Evolutionary conservation across 2,329 filamentous ascomycete species (phyloP).

Genomic region (Phaeophleospora eucalypticola): DNA sequence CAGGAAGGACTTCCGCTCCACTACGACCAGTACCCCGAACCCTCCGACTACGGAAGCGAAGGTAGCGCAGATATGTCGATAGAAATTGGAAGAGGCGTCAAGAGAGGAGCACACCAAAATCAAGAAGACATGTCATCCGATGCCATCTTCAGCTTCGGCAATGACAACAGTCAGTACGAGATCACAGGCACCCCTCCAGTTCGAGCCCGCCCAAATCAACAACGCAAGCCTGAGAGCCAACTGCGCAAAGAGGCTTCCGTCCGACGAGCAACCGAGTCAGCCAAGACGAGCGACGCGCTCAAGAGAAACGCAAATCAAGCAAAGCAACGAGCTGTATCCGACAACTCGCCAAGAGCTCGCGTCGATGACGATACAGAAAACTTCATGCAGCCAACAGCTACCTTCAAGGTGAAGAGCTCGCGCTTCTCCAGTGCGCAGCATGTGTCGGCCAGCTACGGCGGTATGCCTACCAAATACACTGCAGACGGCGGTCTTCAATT

Average conservation of each 20-base stretch:
- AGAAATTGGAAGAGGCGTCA: slow-evolving; percentile 53
- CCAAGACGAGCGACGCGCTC: slow-evolving; percentile 32
- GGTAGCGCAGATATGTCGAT: slow-evolving; percentile 48
- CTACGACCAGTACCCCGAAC: slow-evolving; percentile 20
- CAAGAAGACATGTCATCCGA: slow-evolving; percentile 46
- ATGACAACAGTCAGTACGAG: slow-evolving; percentile 47
- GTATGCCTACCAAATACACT: slow-evolving; percentile 19
- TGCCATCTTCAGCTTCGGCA: slow-evolving; percentile 46
- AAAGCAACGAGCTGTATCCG: slow-evolving; percentile 50
- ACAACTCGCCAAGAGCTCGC: slow-evolving; percentile 52
- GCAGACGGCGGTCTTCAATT: slow-evolving; percentile 13
- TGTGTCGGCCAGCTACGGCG: slow-evolving; percentile 17
- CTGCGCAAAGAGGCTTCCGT: slow-evolving; percentile 45
- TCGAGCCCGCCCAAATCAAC: slow-evolving; percentile 21
- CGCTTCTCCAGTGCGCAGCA: slow-evolving; percentile 46
- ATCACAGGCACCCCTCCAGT: slow-evolving; percentile 41
- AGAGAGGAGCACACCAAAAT: slow-evolving; percentile 36
- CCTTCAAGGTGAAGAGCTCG: slow-evolving; percentile 48
- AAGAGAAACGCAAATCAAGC: slow-evolving; percentile 16
- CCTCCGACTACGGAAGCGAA: slow-evolving; percentile 25
- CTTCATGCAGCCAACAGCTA: slow-evolving; percentile 38
- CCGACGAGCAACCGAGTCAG: slow-evolving; percentile 41
- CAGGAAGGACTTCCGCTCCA: slow-evolving; percentile 15
- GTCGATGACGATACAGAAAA: slow-evolving; percentile 48
- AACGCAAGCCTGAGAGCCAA: slow-evolving; percentile 34